phyloP scores from a whole-genome alignment of 768 basidiomycete species.

The Leccinum sublutescens region DNA sequence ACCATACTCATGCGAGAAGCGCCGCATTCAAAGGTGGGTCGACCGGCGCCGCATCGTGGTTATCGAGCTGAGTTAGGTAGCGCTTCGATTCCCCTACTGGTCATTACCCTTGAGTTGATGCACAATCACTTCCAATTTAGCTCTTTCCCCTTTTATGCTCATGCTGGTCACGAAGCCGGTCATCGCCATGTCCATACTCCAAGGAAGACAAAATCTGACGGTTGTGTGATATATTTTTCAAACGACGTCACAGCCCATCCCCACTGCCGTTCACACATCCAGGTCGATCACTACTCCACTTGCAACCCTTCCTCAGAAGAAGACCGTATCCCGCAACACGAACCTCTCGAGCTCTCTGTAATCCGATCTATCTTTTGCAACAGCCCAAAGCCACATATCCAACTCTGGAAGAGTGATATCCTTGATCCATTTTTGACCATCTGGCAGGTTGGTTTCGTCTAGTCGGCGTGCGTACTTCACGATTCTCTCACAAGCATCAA shows the following conservation, averaged over 20 bases:
- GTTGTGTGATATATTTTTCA: neutral
- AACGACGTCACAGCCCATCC: constrained; percentile 4
- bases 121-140: constrained; percentile 9
- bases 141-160: neutral
- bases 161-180: neutral
- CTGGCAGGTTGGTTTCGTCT: constrained; percentile 19
- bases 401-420: constrained; percentile 57
- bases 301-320: constrained; percentile 46
- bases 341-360: constrained; percentile 68
- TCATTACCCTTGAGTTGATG: constrained; percentile 1
- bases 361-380: constrained; percentile 75
- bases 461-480: constrained; percentile 47
- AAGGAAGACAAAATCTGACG: neutral
- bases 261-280: neutral
- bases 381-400: constrained; percentile 81
- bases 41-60: constrained; percentile 6
- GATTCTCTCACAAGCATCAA: constrained; percentile 76
- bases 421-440: constrained; percentile 48
- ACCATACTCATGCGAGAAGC: constrained; percentile 11
- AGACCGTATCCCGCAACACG: constrained; percentile 61
- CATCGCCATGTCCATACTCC: neutral
- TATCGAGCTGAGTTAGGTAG: neutral
- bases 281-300: neutral
- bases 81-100: constrained; percentile 11
- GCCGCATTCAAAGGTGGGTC: constrained; percentile 2